Conservation (phyloP, 2,329 filamentous ascomycete genomes). For the Thelonectria discophora region DNA sequence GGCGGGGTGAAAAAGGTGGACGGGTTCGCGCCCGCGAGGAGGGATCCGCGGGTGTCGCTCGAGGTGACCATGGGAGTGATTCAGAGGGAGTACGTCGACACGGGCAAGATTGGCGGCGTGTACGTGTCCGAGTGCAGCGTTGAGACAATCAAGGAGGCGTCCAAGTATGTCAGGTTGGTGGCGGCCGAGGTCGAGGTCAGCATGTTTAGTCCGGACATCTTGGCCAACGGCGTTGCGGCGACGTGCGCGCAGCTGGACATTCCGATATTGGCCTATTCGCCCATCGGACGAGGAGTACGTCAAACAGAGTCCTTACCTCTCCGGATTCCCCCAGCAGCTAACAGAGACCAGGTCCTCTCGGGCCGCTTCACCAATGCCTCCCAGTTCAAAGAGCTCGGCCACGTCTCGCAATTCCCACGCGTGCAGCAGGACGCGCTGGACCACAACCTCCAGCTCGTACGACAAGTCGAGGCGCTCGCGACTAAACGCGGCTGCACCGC, state of each 20-base stretch:
- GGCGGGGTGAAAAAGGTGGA: conserved; percentile 66
- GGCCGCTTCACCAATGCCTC: conserved; percentile 40
- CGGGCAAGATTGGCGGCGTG: conserved; percentile 61
- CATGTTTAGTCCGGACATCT: conserved; percentile 58
- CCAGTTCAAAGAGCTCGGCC: conserved; percentile 36
- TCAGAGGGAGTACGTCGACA: conserved; percentile 58
- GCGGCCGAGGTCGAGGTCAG: conserved; percentile 65
- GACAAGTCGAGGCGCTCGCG: conserved; percentile 66
- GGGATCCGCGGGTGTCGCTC: conserved; percentile 60
- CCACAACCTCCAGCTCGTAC: conserved; percentile 70
- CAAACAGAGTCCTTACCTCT: neutral
- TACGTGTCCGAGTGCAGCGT: conserved; percentile 62
- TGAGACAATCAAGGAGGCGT: conserved; percentile 58
- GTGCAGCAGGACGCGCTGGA: conserved; percentile 71
- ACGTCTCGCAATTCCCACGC: conserved; percentile 55
- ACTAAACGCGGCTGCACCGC: conserved; percentile 66
- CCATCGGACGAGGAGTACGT: conserved; percentile 66
- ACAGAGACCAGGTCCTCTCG: conserved; percentile 42
- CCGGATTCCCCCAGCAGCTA: conserved; percentile 13
- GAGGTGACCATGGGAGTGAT: conserved; percentile 55
- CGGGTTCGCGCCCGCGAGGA: conserved; percentile 66
- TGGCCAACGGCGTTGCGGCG: conserved; percentile 60
- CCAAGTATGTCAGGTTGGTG: conserved; percentile 54
- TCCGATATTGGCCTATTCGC: conserved; percentile 76
- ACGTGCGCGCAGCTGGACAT: conserved; percentile 71